phyloP scores from a whole-genome alignment of 345 rosid genomes.

The Brassica cretica region DNA sequence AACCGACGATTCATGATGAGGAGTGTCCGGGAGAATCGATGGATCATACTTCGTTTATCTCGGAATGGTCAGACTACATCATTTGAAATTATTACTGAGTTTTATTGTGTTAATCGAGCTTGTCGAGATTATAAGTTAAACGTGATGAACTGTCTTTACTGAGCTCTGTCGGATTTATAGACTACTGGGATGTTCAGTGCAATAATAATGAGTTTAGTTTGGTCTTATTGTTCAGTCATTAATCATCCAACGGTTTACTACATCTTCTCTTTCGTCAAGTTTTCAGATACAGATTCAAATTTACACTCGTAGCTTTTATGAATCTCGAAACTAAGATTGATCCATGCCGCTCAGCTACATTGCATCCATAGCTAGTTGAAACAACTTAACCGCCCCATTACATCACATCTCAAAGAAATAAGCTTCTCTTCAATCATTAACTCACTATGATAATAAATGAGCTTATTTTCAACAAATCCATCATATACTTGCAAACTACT shows the following conservation, averaged over 20 bases:
- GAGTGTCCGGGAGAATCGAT: conserved; percentile 92
- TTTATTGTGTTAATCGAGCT: neutral
- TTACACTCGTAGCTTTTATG: neutral
- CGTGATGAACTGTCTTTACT: neutral
- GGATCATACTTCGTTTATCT: conserved; percentile 95
- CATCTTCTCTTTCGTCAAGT: neutral
- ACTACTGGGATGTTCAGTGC: neutral
- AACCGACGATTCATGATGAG: conserved; percentile 53
- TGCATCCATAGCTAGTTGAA: neutral
- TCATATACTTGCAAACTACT: too few relatives aligned
- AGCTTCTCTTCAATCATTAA: neutral
- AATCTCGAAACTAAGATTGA: neutral
- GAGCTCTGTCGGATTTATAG: neutral
- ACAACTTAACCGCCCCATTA: neutral
- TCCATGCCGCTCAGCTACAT: neutral
- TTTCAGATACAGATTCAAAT: neutral
- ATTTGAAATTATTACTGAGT: conserved; percentile 24
- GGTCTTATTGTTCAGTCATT: neutral
- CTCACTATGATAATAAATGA: neutral
- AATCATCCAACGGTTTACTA: neutral
- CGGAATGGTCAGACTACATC: conserved; percentile 91
- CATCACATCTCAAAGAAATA: neutral
- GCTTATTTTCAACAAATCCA: too few relatives aligned
- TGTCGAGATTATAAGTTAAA: neutral
- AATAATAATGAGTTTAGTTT: neutral